phyloP scores from a whole-genome alignment of 2,329 filamentous ascomycete species.

The Zymoseptoria pseudotritici region DNA sequence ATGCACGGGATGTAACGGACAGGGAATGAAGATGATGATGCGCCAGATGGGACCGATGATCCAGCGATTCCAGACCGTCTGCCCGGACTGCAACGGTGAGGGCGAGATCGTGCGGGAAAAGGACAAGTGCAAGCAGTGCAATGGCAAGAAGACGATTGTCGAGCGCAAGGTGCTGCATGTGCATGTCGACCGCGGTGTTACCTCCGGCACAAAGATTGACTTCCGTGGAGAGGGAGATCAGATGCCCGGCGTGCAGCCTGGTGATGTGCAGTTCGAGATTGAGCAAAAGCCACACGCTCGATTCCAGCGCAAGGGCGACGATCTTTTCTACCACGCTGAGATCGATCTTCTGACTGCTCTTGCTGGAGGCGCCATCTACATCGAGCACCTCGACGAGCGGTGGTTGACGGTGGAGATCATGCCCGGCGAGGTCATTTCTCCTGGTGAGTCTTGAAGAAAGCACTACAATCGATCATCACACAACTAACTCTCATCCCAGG shows the following conservation, averaged over 20 bases:
- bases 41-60: slow-evolving; percentile 99
- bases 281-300: slow-evolving; percentile 97
- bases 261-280: slow-evolving; percentile 97
- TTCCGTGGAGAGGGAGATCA: slow-evolving; percentile 97
- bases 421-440: slow-evolving; percentile 88
- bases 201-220: slow-evolving; percentile 90
- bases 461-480: neutral
- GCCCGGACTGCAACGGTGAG: slow-evolving; percentile 95
- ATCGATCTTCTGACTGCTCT: slow-evolving; percentile 94
- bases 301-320: slow-evolving; percentile 93
- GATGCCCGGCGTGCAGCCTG: slow-evolving; percentile 82
- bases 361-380: slow-evolving; percentile 80
- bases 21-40: slow-evolving; percentile 99
- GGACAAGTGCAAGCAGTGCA: slow-evolving; percentile 94
- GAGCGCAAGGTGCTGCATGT: slow-evolving; percentile 98
- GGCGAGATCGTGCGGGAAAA: slow-evolving; percentile 95
- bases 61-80: slow-evolving; percentile 98
- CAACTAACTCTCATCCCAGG: slow-evolving; percentile 46
- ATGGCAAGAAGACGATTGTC: slow-evolving; percentile 94
- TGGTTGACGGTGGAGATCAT: slow-evolving; percentile 92
- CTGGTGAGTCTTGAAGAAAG: slow-evolving; percentile 55
- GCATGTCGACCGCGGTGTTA: slow-evolving; percentile 90
- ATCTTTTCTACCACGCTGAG: slow-evolving; percentile 89
- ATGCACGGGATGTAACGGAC: slow-evolving; percentile 82
- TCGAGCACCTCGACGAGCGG: slow-evolving; percentile 95